Evolutionary conservation across 495 filamentous ascomycete genomes (phyloP).

Genomic region (Lasiosphaeria ovina): DNA sequence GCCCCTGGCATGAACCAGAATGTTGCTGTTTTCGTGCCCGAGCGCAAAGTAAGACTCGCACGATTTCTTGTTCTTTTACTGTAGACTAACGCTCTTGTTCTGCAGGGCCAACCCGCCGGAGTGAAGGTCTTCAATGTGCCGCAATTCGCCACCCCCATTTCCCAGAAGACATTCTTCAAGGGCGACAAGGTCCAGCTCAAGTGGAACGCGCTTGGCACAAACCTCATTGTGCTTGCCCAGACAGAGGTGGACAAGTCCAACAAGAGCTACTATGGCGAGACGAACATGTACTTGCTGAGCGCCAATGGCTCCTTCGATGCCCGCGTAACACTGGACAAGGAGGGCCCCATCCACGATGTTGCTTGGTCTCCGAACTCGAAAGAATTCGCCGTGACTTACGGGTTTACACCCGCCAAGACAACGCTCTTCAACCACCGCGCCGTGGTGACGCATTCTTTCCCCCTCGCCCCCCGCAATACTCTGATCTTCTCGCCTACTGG

Average conservation of each 20-base stretch:
- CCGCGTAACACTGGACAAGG: constrained; percentile 88
- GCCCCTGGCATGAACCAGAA: constrained; percentile 85
- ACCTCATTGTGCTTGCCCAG: constrained; percentile 90
- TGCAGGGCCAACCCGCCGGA: constrained; percentile 79
- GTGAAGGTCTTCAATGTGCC: constrained; percentile 95
- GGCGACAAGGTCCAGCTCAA: constrained; percentile 97
- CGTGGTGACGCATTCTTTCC: constrained; percentile 74
- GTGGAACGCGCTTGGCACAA: constrained; percentile 91
- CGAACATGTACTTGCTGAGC: constrained; percentile 91
- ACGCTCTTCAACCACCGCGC: constrained; percentile 92
- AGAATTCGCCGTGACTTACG: constrained; percentile 96
- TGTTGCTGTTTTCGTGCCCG: constrained; percentile 89
- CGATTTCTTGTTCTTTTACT: background rate
- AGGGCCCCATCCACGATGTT: constrained; percentile 97
- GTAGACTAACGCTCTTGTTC: constrained; percentile 9
- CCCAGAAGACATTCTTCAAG: constrained; percentile 99
- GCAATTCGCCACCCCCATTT: constrained; percentile 72
- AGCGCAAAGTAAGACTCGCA: constrained; percentile 70
- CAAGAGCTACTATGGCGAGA: constrained; percentile 99
- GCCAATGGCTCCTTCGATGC: constrained; percentile 91
- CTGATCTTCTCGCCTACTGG: constrained; percentile 93
- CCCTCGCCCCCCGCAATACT: constrained; percentile 86
- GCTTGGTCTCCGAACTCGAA: constrained; percentile 96
- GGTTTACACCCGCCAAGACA: constrained; percentile 96
- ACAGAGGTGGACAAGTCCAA: constrained; percentile 97